These are phyloP conservation scores for Albatrellus ellisii DNA, from an alignment of 768 basidiomycete species.

Conservation along the genomic window DNA sequence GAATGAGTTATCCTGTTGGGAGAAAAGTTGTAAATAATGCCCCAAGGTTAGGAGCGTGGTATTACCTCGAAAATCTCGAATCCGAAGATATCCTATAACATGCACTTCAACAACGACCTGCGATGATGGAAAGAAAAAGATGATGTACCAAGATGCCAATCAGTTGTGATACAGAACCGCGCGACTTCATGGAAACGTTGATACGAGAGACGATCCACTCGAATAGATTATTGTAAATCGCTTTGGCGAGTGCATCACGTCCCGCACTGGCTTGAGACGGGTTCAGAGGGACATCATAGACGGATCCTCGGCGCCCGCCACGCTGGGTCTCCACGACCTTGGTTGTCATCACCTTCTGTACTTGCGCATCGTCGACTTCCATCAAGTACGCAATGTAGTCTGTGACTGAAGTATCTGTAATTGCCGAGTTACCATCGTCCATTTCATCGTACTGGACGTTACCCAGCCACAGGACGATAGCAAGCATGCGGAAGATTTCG, in stretches of 20 bases:
- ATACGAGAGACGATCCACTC: conserved; percentile 98
- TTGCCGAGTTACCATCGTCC: conserved; percentile 78
- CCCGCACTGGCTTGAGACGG: conserved; percentile 83
- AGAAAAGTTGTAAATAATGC: not conserved
- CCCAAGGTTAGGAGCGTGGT: not conserved
- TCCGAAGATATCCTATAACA: conserved; percentile 82
- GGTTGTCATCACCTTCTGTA: conserved; percentile 80
- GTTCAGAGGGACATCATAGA: conserved; percentile 96
- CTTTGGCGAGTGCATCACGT: conserved; percentile 87
- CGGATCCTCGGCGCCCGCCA: conserved; percentile 84
- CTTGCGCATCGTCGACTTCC: conserved; percentile 65
- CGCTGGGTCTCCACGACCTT: conserved; percentile 87
- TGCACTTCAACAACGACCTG: conserved; percentile 1
- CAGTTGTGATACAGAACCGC: conserved; percentile 56
- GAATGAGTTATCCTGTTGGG: conserved; percentile 75
- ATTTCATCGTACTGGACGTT: conserved; percentile 85
- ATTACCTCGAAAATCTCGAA: conserved; percentile 94
- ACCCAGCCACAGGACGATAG: conserved; percentile 88
- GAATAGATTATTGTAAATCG: conserved; percentile 96
- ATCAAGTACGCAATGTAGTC: conserved; percentile 94
- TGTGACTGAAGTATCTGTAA: conserved; percentile 77
- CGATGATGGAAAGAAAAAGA: not conserved
- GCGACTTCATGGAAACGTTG: conserved; percentile 92
- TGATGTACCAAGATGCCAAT: conserved; percentile 78
- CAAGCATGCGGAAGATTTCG: conserved; percentile 89